Conservation (phyloP, 805 yeast genomes). For the Vanderwaltozyma tropicalis region DNA sequence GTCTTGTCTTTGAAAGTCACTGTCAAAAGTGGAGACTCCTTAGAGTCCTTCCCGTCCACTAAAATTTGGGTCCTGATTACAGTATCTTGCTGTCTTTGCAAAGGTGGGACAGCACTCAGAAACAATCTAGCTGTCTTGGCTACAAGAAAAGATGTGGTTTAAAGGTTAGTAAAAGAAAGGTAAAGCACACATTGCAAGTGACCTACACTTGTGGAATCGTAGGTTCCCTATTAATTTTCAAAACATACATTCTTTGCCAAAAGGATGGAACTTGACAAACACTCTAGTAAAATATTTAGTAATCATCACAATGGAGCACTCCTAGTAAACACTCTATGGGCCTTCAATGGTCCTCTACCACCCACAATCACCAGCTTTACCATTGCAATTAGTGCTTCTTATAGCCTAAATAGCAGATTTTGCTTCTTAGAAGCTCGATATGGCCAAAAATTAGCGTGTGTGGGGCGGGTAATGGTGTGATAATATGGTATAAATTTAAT, state of each 20-base stretch:
- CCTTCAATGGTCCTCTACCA: no score
- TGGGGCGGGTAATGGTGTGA: no score
- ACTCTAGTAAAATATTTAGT: conserved; percentile 82
- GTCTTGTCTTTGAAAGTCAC: conserved; percentile 79
- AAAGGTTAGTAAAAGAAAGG: neutral
- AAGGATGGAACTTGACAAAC: conserved; percentile 68
- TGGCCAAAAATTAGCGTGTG: no score
- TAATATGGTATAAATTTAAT: no score
- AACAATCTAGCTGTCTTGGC: conserved; percentile 76
- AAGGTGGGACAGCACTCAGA: conserved; percentile 71
- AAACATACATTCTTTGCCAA: conserved; percentile 47
- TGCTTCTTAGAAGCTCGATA: no score
- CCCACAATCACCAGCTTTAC: no score
- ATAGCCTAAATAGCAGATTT: no score
- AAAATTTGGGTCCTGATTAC: conserved; percentile 49
- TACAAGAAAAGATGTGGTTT: neutral
- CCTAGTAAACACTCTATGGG: neutral
- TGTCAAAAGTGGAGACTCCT: conserved; percentile 48
- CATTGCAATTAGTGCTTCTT: no score
- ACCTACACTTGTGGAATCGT: neutral
- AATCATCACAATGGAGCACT: conserved; percentile 45
- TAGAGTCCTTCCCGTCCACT: conserved; percentile 39
- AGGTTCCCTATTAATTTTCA: no score
- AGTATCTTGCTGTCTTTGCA: conserved; percentile 48
- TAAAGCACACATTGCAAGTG: neutral